phyloP scores from a whole-genome alignment of 2,329 filamentous ascomycete genomes.

The Aureobasidium sp. region DNA sequence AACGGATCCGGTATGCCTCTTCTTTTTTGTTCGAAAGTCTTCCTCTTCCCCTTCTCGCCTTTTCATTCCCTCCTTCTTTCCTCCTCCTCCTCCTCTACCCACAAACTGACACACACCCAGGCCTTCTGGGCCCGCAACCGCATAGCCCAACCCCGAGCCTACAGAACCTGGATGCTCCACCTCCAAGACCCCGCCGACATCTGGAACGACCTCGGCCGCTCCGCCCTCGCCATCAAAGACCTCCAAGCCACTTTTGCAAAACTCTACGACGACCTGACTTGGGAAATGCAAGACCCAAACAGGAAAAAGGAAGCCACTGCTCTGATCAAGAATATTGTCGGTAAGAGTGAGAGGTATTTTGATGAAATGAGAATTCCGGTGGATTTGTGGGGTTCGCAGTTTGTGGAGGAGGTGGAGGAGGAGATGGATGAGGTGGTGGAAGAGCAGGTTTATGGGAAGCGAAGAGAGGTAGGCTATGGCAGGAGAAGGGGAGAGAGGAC shows the following conservation, averaged over 20 bases:
- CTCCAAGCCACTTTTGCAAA: slow-evolving; percentile 32
- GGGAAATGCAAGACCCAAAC: background rate
- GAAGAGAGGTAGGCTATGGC: no score
- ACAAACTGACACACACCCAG: slow-evolving; percentile 21
- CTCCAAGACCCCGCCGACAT: slow-evolving; percentile 52
- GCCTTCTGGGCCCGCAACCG: background rate
- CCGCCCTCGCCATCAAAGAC: slow-evolving; percentile 40
- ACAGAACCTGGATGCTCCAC: slow-evolving; percentile 37
- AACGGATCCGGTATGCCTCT: background rate
- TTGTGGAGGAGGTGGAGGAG: background rate
- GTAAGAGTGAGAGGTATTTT: slow-evolving; percentile 21
- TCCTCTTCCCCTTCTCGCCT: no score
- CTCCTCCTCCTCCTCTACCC: no score
- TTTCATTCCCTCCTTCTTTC: no score
- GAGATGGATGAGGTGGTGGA: background rate
- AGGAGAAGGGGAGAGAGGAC: background rate
- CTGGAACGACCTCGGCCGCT: slow-evolving; percentile 48
- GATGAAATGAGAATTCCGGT: slow-evolving; percentile 17
- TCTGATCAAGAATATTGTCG: slow-evolving; percentile 19
- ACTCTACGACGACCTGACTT: background rate
- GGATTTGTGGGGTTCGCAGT: slow-evolving; percentile 13
- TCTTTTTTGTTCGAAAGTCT: no score
- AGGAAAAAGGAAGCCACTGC: background rate
- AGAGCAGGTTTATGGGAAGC: no score
- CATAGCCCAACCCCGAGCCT: slow-evolving; percentile 14